Evolutionary conservation across 352 stramenopile genomes (phyloP).

Genomic region (Phytopythium mirpurense): DNA sequence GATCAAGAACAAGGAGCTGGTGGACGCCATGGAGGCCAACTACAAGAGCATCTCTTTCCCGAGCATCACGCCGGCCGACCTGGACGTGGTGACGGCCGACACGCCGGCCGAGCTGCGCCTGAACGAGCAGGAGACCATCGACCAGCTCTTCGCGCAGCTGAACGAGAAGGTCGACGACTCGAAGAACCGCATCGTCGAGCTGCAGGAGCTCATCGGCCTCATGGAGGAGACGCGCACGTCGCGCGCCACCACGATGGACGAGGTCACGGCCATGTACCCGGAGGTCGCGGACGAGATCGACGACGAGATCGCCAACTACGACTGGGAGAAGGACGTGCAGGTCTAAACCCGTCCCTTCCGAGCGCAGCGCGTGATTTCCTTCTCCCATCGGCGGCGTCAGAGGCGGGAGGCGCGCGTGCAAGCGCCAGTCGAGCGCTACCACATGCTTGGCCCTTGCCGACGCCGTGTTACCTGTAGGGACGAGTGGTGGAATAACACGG

Average conservation of each 20-base stretch:
- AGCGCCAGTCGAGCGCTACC: no score
- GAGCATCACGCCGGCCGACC: conserved; percentile 65
- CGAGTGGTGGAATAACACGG: conserved; percentile 1
- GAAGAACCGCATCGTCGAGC: conserved; percentile 80
- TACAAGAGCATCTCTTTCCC: conserved; percentile 86
- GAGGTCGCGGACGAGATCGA: conserved; percentile 84
- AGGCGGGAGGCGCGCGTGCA: conserved; percentile 3
- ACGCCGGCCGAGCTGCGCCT: conserved; percentile 50
- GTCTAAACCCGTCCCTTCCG: conserved; percentile 27
- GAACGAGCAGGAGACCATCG: conserved; percentile 77
- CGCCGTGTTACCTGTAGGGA: conserved; percentile 1
- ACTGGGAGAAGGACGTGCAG: conserved; percentile 89
- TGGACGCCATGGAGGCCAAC: conserved; percentile 80
- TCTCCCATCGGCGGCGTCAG: neutral
- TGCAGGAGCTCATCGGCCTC: conserved; percentile 76
- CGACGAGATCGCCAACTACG: conserved; percentile 84
- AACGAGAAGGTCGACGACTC: conserved; percentile 83
- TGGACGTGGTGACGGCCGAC: conserved; percentile 49
- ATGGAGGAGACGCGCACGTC: conserved; percentile 85
- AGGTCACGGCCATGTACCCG: conserved; percentile 83
- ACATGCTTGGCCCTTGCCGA: neutral
- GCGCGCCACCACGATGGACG: conserved; percentile 79
- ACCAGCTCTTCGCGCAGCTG: conserved; percentile 70
- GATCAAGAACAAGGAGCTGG: conserved; percentile 87
- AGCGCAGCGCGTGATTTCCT: neutral